A percentile compares a stretch with the other conserved stretches of the same genome.
Evolutionary conservation across 495 filamentous ascomycete genomes (phyloP).

Genomic region (Lophiostoma macrostomum): DNA sequence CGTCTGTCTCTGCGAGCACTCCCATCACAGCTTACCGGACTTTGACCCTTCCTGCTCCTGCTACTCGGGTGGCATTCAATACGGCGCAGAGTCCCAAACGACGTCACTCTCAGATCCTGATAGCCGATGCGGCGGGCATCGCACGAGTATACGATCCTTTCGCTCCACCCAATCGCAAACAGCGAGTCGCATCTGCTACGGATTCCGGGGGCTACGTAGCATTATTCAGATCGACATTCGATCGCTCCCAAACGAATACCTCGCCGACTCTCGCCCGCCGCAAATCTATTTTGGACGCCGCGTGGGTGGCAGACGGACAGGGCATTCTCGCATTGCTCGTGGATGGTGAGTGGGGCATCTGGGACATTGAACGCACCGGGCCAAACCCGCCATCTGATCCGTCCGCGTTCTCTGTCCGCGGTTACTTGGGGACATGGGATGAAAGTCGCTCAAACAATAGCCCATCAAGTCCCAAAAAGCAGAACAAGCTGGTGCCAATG

Average conservation of each 20-base stretch:
- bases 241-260: not conserved
- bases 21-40: conserved; percentile 26
- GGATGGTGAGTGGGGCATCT: conserved; percentile 92
- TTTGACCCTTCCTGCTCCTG: conserved; percentile 57
- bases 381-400: conserved; percentile 57
- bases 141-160: conserved; percentile 61
- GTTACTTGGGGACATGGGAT: conserved; percentile 57
- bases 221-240: conserved; percentile 30
- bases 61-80: conserved; percentile 70
- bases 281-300: conserved; percentile 75
- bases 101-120: conserved; percentile 60
- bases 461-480: conserved; percentile 11
- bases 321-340: conserved; percentile 71
- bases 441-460: conserved; percentile 2
- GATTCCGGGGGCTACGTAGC: conserved; percentile 35
- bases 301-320: conserved; percentile 78
- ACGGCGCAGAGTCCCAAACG: conserved; percentile 57
- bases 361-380: conserved; percentile 74
- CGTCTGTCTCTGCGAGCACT: conserved; percentile 1
- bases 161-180: conserved; percentile 3
- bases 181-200: not conserved
- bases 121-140: conserved; percentile 63
- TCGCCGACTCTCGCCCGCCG: conserved; percentile 40
- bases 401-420: conserved; percentile 65
- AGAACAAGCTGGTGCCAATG: conserved; percentile 65